Percentiles rank a stretch among this genome's conserved stretches.
These are phyloP conservation scores for Fusarium sp. DNA, from an alignment of 2,329 filamentous ascomycete genomes.

Conservation along the genomic window DNA sequence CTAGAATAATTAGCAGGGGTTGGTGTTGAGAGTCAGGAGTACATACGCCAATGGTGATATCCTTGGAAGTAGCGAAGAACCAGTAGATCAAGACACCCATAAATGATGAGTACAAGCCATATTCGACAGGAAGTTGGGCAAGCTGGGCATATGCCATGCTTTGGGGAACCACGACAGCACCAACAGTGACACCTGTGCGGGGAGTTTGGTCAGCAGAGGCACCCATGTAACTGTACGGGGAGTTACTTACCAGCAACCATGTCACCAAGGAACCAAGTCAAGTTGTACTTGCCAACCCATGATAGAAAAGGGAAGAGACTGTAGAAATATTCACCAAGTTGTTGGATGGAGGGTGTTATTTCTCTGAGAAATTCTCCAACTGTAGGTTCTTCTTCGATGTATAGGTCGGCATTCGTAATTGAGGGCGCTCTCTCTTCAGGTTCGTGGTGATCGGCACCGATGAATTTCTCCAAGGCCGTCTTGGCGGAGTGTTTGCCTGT, in stretches of 20 bases:
- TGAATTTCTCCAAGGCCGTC: slow-evolving; percentile 48
- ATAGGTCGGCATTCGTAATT: slow-evolving; percentile 54
- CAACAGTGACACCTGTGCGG: slow-evolving; percentile 58
- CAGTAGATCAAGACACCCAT: slow-evolving; percentile 96
- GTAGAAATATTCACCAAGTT: slow-evolving; percentile 53
- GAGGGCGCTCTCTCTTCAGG: slow-evolving; percentile 52
- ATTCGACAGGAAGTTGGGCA: slow-evolving; percentile 62
- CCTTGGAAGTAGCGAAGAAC: slow-evolving; percentile 97
- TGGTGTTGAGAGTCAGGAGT: slow-evolving; percentile 5
- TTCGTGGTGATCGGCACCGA: slow-evolving; percentile 51
- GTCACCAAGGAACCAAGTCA: slow-evolving; percentile 61
- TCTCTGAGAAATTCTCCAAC: slow-evolving; percentile 57
- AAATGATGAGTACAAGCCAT: slow-evolving; percentile 79
- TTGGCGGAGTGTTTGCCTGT: slow-evolving; percentile 41
- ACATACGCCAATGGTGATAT: slow-evolving; percentile 85
- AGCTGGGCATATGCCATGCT: slow-evolving; percentile 66
- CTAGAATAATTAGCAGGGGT: slow-evolving; percentile 51
- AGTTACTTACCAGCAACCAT: slow-evolving; percentile 57
- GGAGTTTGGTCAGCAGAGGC: slow-evolving; percentile 37
- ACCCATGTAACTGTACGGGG: slow-evolving; percentile 1
- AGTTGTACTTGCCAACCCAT: slow-evolving; percentile 65
- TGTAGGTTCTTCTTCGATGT: slow-evolving; percentile 58
- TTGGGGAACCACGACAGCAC: slow-evolving; percentile 67
- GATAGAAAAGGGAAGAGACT: slow-evolving; percentile 62
- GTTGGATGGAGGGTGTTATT: slow-evolving; percentile 51